Conservation (phyloP, 306 rosid genomes). For the Pterocarpus macrocarpus region DNA sequence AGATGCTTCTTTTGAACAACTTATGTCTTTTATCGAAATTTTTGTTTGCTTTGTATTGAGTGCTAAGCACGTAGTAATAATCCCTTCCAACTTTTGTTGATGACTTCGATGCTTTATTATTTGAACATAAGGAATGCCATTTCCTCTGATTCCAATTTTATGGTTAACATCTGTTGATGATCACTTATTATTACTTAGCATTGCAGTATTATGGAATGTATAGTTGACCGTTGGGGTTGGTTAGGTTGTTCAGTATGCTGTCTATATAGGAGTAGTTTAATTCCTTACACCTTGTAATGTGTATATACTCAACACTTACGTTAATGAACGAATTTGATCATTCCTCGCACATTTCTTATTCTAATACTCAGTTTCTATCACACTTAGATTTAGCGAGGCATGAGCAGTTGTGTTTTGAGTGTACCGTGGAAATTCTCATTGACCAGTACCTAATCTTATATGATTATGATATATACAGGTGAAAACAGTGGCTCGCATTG, state of each 20-base stretch:
- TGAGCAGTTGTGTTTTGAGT: neutral
- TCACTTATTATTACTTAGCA: neutral
- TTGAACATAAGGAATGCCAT: neutral
- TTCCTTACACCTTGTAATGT: too few relatives aligned
- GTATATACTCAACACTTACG: too few relatives aligned
- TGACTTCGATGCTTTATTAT: neutral
- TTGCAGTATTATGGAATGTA: too few relatives aligned
- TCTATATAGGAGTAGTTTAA: too few relatives aligned
- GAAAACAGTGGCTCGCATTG: constrained; percentile 70
- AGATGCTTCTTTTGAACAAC: constrained; percentile 1
- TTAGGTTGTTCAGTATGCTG: too few relatives aligned
- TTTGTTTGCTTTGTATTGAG: constrained; percentile 11
- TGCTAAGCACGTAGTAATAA: neutral
- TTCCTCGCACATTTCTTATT: too few relatives aligned
- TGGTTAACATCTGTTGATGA: neutral
- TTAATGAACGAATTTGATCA: too few relatives aligned
- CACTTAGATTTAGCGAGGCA: neutral
- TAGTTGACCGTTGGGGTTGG: too few relatives aligned
- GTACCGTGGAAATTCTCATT: neutral
- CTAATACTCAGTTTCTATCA: neutral
- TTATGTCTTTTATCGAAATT: neutral
- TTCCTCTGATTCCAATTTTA: constrained; percentile 15
- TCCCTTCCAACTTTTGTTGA: neutral
- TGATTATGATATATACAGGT: constrained; percentile 56
- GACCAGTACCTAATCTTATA: neutral